Percentiles rank a stretch among this genome's conserved stretches.
Conservation (phyloP, 2,329 filamentous ascomycete genomes). For the Botryotinia globosa region DNA sequence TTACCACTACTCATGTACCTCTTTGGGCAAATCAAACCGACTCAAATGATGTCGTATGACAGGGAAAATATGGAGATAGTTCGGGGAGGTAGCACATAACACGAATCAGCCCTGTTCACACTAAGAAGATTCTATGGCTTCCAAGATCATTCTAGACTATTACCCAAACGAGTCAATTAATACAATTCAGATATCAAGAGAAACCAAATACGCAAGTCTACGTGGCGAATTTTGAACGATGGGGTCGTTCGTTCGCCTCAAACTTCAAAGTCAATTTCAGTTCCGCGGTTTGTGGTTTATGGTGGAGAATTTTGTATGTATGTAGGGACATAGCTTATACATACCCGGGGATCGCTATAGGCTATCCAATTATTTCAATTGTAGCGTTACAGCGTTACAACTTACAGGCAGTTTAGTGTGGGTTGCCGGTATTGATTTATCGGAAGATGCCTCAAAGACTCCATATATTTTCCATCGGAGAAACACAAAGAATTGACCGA, state of each 20-base stretch:
- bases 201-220: background rate
- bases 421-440: background rate
- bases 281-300: background rate
- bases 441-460: background rate
- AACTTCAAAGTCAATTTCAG: background rate
- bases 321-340: slow-evolving; percentile 1
- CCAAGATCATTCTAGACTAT: slow-evolving; percentile 7
- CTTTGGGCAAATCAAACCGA: background rate
- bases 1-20: background rate
- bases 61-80: background rate
- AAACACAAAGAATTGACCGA: background rate
- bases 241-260: slow-evolving; percentile 12
- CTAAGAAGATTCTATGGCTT: slow-evolving; percentile 3
- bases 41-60: background rate
- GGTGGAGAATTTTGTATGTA: background rate
- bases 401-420: background rate
- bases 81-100: background rate
- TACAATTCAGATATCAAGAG: background rate
- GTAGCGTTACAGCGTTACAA: background rate
- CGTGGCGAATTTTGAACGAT: slow-evolving; percentile 7
- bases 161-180: slow-evolving; percentile 11
- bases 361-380: background rate
- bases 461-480: background rate
- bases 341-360: background rate
- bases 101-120: background rate